These are phyloP conservation scores for Gossypium gossypioides DNA, from an alignment of 441 rosid species.

Conservation along the genomic window DNA sequence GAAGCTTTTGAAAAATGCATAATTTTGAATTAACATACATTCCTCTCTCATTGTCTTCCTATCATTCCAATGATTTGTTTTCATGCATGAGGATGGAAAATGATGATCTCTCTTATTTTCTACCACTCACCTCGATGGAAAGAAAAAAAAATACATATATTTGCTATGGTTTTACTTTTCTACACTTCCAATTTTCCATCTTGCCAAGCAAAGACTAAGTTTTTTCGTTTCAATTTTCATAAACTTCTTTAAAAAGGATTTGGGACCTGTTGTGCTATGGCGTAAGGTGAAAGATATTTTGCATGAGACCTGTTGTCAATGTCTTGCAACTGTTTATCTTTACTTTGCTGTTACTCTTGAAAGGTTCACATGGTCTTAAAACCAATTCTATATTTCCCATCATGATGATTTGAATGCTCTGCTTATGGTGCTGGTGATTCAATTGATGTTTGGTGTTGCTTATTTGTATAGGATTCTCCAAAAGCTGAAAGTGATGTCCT, in stretches of 20 bases:
- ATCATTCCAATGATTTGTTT: too few relatives aligned
- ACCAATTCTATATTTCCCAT: not conserved
- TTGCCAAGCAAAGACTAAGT: not conserved
- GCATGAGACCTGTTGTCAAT: not conserved
- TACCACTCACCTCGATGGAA: too few relatives aligned
- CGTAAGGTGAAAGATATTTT: not conserved
- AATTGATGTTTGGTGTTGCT: not conserved
- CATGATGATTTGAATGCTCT: not conserved
- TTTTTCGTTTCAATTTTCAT: not conserved
- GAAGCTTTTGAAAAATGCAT: too few relatives aligned
- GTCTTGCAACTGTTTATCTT: not conserved
- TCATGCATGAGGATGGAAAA: too few relatives aligned
- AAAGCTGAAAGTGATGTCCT: constrained; percentile 54
- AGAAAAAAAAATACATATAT: too few relatives aligned
- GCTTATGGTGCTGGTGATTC: constrained; percentile 5
- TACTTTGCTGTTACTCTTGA: not conserved
- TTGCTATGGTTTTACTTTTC: too few relatives aligned
- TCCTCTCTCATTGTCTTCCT: too few relatives aligned
- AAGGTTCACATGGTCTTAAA: not conserved
- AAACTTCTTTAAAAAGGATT: not conserved
- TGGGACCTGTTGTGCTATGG: not conserved
- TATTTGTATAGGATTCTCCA: constrained; percentile 45
- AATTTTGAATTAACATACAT: too few relatives aligned
- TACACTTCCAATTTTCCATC: too few relatives aligned
- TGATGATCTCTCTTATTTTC: too few relatives aligned